Evolutionary conservation across 257 asterid species (phyloP), one percentile per base, ranked within the genome.

Genomic region (Nemophila menziesii): DNA sequence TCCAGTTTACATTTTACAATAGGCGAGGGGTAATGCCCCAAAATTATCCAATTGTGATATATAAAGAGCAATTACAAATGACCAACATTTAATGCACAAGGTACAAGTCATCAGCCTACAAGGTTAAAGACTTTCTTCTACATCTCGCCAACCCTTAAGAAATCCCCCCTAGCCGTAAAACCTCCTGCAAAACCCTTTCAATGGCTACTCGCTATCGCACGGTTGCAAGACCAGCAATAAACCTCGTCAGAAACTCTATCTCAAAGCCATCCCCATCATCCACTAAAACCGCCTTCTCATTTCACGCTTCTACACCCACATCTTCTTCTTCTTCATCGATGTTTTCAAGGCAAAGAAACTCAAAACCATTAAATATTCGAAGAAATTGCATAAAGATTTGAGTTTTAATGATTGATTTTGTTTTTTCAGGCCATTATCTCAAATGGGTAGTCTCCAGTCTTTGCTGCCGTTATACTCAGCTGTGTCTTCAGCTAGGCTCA

Each of bases 401-500:
- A 33, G 33, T 34, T 17, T 52, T 15, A 19, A 61, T 45, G 7
- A 0, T 26, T 22, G 13, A 12, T 26, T 44, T 44, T 34, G 56
- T 44, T 47, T 9, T 39, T 49, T 44, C 55, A 71, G 78, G 73
- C 66, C 70, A 41, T 54, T 71, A 37, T 33, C 61, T 27, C 94
- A 79, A 44, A 51, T 78, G 71, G 80, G 74, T 17, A 75, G 73
- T 44, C 69, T 86, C 7, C 86, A 70, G 57, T 83, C 97, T 40
- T 63, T 83, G 29, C 23, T 73, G 46, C 97, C 97, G 8, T 95
- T 87, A 52, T 71, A 87, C 45, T 43, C 81, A 4, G 97, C 93
- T 0, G 55, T 87, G 39, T 80, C 97, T 3, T 67, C 97, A 0
- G 93, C 97, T 40, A 57, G 97, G 60, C 93, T 87, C 33, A 83